phyloP scores from a whole-genome alignment of 768 basidiomycete genomes.

The Tylopilus subfusipes region DNA sequence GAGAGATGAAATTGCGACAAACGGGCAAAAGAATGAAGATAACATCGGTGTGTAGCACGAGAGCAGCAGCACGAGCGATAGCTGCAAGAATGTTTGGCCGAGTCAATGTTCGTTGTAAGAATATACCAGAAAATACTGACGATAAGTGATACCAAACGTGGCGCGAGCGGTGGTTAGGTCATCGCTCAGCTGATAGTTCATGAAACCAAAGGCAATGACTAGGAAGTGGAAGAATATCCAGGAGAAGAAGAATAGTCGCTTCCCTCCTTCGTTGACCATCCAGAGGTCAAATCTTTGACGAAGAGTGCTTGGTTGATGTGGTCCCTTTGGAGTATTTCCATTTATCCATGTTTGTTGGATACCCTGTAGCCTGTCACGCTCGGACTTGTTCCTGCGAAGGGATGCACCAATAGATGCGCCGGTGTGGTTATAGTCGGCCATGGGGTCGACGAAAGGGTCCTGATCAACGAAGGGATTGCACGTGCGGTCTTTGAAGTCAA shows the following conservation, averaged over 20 bases:
- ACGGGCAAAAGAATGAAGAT: constrained; percentile 93
- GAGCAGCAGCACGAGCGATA: constrained; percentile 83
- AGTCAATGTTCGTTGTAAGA: neutral
- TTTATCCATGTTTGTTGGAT: constrained; percentile 62
- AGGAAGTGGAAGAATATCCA: constrained; percentile 82
- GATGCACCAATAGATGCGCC: constrained; percentile 35
- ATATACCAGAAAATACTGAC: constrained; percentile 40
- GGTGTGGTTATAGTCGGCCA: constrained; percentile 28
- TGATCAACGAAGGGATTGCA: constrained; percentile 45
- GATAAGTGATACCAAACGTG: constrained; percentile 72
- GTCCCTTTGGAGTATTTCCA: constrained; percentile 23
- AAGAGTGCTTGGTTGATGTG: constrained; percentile 38
- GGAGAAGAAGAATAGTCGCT: constrained; percentile 69
- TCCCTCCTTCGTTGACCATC: constrained; percentile 93
- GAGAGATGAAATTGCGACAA: constrained; percentile 91
- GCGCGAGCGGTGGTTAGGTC: constrained; percentile 63
- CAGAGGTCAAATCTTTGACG: constrained; percentile 60
- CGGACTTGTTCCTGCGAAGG: constrained; percentile 83
- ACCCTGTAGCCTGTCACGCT: constrained; percentile 79
- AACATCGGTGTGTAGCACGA: constrained; percentile 87
- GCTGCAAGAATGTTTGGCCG: constrained; percentile 39
- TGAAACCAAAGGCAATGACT: constrained; percentile 70
- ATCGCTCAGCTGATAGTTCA: constrained; percentile 80
- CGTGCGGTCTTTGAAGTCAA: constrained; percentile 72
- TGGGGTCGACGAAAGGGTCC: constrained; percentile 43